Evolutionary conservation across 1,284 basidiomycete species (phyloP).

Genomic region (Tilletia walkeri): DNA sequence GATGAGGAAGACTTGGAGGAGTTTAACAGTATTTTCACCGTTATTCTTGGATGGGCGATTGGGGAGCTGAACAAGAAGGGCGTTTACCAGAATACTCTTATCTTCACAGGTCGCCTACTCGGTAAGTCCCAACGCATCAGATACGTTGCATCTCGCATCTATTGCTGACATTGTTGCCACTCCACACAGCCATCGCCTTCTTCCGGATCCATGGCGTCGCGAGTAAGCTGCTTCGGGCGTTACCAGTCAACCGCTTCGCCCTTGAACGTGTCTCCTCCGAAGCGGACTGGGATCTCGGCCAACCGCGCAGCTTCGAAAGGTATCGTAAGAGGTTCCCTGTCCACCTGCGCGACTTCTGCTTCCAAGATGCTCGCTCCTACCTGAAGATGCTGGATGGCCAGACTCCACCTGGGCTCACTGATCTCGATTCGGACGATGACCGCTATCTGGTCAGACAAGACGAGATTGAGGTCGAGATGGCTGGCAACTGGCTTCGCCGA

Average conservation of each 20-base stretch:
- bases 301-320: conserved; percentile 32
- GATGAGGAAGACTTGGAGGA: conserved; percentile 38
- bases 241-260: conserved; percentile 49
- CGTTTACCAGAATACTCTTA: conserved; percentile 51
- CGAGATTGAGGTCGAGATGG: conserved; percentile 51
- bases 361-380: conserved; percentile 44
- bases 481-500: conserved; percentile 50
- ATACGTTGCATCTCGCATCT: neutral
- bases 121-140: conserved; percentile 14
- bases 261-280: conserved; percentile 45
- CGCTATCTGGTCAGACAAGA: conserved; percentile 45
- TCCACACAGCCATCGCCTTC: conserved; percentile 41
- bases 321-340: conserved; percentile 37
- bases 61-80: conserved; percentile 54
- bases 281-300: conserved; percentile 37
- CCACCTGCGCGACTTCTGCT: conserved; percentile 43
- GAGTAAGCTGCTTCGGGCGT: conserved; percentile 46
- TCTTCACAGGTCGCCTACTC: conserved; percentile 47
- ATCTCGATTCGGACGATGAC: conserved; percentile 34
- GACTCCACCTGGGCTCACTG: neutral
- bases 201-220: conserved; percentile 47
- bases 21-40: conserved; percentile 45
- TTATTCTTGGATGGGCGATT: conserved; percentile 47
- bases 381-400: conserved; percentile 45
- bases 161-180: conserved; percentile 6